These are phyloP conservation scores for Poteriospumella lacustris DNA, from an alignment of 108 stramenopile genomes.

Conservation along the genomic window DNA sequence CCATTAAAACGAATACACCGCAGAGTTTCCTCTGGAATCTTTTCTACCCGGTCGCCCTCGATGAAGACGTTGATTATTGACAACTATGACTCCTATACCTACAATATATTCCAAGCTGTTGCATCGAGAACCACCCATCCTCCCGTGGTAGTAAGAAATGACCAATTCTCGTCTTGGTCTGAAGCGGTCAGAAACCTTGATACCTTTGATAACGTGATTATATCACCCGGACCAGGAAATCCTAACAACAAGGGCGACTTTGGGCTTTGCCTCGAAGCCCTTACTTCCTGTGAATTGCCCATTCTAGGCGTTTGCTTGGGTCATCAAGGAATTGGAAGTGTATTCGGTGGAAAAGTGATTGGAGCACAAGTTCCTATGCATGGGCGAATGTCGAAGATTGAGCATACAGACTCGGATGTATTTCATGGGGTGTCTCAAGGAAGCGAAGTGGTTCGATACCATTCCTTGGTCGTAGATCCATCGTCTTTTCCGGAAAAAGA, in stretches of 20 bases:
- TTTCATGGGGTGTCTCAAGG: constrained; percentile 41
- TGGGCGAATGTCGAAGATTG: constrained; percentile 67
- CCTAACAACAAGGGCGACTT: constrained; percentile 63
- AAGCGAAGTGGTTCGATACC: constrained; percentile 81
- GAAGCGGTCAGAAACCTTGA: not conserved
- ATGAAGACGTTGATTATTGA: constrained; percentile 69
- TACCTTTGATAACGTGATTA: not conserved
- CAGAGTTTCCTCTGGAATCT: too few relatives aligned
- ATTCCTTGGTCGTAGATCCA: constrained; percentile 79
- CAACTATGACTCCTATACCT: constrained; percentile 92
- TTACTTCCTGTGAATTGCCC: too few relatives aligned
- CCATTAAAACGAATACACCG: too few relatives aligned
- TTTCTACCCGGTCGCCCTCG: not conserved
- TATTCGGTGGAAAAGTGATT: constrained; percentile 52
- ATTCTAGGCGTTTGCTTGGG: constrained; percentile 87
- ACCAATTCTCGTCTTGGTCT: constrained; percentile 47
- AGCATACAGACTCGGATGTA: constrained; percentile 34
- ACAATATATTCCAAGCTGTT: constrained; percentile 80
- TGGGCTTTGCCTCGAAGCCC: constrained; percentile 66
- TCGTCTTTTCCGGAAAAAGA: too few relatives aligned
- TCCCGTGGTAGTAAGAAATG: constrained; percentile 72
- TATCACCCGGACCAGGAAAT: constrained; percentile 57
- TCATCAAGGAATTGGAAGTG: constrained; percentile 75
- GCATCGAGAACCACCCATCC: constrained; percentile 63
- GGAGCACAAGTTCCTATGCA: constrained; percentile 69